Base-by-base conservation (phyloP, 116 monocot genomes). In the Phalaenopsis hybrid region DNA sequence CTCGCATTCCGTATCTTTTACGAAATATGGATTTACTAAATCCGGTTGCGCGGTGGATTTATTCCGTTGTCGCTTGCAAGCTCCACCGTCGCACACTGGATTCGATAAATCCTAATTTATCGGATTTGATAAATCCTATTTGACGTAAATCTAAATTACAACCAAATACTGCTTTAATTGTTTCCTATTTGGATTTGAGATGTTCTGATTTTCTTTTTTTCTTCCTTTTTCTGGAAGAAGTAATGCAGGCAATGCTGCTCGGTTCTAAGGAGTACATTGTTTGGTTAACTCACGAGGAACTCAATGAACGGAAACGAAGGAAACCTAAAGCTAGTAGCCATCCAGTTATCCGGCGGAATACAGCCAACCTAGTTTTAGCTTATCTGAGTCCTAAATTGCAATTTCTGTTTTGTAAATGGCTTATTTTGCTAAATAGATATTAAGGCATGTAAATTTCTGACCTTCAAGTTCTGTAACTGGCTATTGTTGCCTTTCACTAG, bases 221-320 rank as follows among this genome's bases (percentile, higher is more conserved):
- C 41, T 23, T 72, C 46, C n/a, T 8, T 75, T 37, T 72, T 72
- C 37, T 45, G 75, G 6, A 75, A n/a, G 44, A 75, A 45, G 20
- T 21, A 46, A 46, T 45, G 75, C 75, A 75, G 75, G 46, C 16
- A 46, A 75, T 34, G 37, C 72, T 72, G 72, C 25, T 72, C 72
- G 4, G 72, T 72, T 72, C 21, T 37, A 72, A 72, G 63, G 23
- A 4, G 18, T 59, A 58, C 16, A 20, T n/a, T 59, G 5, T 59
- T 59, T n/a, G 4, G 59, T 4, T 20, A n/a, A 20, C 18, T 59
- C 0, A 15, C 18, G 59, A 59, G 23, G 23, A 63, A 21, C 23
- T 63, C 63, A 23, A 23, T 63, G 63, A 63, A 63, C 5, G 4
- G 23, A 63, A 23, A 5, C 8, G 8, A 23, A 5, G 11, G 37